These are phyloP conservation scores for Boletus reticulatus DNA, from an alignment of 768 basidiomycete species.

Conservation along the genomic window DNA sequence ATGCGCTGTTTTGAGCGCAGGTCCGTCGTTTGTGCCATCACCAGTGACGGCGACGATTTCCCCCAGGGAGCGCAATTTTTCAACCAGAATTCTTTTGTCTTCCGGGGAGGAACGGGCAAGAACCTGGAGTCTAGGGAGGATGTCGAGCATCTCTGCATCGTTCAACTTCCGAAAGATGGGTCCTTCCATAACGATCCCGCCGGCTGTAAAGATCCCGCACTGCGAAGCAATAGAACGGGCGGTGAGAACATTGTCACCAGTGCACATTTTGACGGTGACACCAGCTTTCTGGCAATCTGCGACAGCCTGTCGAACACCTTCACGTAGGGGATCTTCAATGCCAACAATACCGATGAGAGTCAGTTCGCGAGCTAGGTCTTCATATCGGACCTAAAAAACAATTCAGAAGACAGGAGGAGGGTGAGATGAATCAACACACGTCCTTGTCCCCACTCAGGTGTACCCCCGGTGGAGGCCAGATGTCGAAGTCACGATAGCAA, in stretches of 20 bases:
- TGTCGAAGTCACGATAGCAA: constrained; percentile 84
- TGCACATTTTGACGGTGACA: constrained; percentile 96
- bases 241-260: constrained; percentile 94
- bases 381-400: constrained; percentile 57
- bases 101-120: constrained; percentile 96
- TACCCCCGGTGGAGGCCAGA: constrained; percentile 74
- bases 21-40: constrained; percentile 97
- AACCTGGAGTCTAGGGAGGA: constrained; percentile 92
- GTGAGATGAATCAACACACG: constrained; percentile 34
- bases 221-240: constrained; percentile 95
- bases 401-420: constrained; percentile 6
- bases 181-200: constrained; percentile 98
- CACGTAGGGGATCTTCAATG: constrained; percentile 94
- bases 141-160: constrained; percentile 67
- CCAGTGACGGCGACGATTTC: constrained; percentile 96
- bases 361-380: constrained; percentile 65
- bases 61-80: constrained; percentile 80
- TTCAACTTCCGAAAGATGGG: constrained; percentile 84
- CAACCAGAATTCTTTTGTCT: constrained; percentile 93
- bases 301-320: constrained; percentile 88
- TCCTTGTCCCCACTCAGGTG: constrained; percentile 47
- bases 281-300: constrained; percentile 84
- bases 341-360: constrained; percentile 89
- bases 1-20: constrained; percentile 91
- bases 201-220: constrained; percentile 91